Evolutionary conservation across 208 protist genomes (phyloP).

Genomic region (Acanthamoeba castellanii): DNA sequence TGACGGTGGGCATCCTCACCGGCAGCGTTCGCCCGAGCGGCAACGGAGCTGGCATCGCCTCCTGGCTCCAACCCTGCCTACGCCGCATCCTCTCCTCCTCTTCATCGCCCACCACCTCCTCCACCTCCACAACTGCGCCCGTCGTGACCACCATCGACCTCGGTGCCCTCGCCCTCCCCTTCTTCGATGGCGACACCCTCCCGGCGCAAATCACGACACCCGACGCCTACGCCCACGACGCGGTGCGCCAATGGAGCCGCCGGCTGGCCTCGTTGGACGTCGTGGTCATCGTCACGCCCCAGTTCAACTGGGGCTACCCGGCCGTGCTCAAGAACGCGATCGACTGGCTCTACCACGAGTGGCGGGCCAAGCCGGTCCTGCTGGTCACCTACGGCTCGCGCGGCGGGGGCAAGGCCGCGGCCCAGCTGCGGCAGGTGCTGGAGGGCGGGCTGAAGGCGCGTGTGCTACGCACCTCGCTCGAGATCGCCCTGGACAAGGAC

Average conservation of each 20-base stretch:
- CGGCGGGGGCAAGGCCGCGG: slow-evolving; percentile 5
- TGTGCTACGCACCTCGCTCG: not conserved
- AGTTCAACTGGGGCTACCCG: slow-evolving; percentile 67
- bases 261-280: slow-evolving; percentile 9
- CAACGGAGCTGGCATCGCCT: not conserved
- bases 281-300: slow-evolving; percentile 44
- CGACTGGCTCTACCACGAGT: slow-evolving; percentile 58
- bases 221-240: not conserved
- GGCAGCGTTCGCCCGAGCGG: not conserved
- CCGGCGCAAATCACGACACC: not conserved
- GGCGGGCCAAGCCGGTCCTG: slow-evolving; percentile 20
- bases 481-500: not conserved
- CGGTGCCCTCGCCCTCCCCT: not conserved
- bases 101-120: too few species aligned
- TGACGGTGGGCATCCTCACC: not conserved
- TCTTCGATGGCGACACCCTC: not conserved
- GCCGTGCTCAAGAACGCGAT: slow-evolving; percentile 52
- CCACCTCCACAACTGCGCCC: not conserved
- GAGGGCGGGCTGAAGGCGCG: slow-evolving; percentile 42
- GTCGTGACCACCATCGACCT: not conserved
- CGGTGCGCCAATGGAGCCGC: not conserved
- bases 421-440: slow-evolving; percentile 30
- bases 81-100: not conserved
- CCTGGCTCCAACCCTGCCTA: not conserved
- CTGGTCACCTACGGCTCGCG: slow-evolving; percentile 38